Evolutionary conservation across 148 eudicot genomes (phyloP).

Genomic region (Cornus controversa): DNA sequence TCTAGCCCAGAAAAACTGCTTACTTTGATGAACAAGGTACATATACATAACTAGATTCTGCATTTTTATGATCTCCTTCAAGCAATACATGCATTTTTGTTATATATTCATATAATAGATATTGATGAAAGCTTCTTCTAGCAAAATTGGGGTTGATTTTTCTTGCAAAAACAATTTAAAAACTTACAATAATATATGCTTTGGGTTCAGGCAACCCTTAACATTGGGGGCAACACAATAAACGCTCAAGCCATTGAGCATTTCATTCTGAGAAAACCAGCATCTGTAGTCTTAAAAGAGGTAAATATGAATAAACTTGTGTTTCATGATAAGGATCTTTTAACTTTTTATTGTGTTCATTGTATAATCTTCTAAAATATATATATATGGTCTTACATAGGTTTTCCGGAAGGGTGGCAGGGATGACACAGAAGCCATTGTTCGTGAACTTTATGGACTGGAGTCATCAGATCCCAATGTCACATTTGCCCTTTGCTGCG

Average conservation of each 20-base stretch:
- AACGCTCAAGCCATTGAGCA: constrained; percentile 87
- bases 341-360: neutral
- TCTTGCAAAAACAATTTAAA: neutral
- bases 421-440: constrained; percentile 55
- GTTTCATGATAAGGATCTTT: too few relatives aligned
- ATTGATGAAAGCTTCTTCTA: too few relatives aligned
- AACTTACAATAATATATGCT: neutral
- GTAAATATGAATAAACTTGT: constrained; percentile 20
- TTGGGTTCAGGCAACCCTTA: constrained; percentile 68
- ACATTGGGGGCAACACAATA: constrained; percentile 73
- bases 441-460: constrained; percentile 65
- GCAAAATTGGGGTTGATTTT: neutral
- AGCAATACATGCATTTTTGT: neutral
- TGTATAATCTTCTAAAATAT: neutral
- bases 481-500: constrained; percentile 77
- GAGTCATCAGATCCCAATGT: constrained; percentile 62
- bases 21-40: constrained; percentile 75
- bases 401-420: constrained; percentile 27
- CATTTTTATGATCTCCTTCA: neutral
- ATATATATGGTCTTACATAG: constrained; percentile 8
- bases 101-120: too few relatives aligned
- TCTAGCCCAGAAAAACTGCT: constrained; percentile 59
- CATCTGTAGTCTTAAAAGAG: constrained; percentile 39
- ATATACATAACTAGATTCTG: constrained; percentile 10
- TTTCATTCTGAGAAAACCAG: constrained; percentile 68